Base-by-base conservation (phyloP, 768 basidiomycete genomes). In the Melanogaster broomeanus region DNA sequence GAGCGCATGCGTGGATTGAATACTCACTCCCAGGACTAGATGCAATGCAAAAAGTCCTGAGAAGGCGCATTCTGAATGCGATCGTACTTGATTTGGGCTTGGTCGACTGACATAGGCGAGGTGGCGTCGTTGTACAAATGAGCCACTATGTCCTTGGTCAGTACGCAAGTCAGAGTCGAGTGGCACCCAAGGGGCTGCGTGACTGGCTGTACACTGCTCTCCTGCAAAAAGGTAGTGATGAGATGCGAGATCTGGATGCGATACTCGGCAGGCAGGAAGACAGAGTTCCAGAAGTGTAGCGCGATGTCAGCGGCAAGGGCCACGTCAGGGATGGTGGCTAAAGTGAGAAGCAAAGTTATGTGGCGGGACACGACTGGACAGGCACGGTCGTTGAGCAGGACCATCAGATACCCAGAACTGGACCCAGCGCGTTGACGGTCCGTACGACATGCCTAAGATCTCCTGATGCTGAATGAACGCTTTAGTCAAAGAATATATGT, bases 311-410 rank as follows among this genome's bases (percentile, higher is more conserved):
- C 74, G 6, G 68, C 68, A 19, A 62, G 13, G 2, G 16, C 35
- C 44, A 47, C 16, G 48, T 72, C 63, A 2, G 55, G n/a, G 12
- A 66, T 44, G 24, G 43, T 60, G 3, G 64, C 64, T 4, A 76
- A 61, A 19, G 74, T 65, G 12, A 67, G 60, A 16, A 77, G 65
- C n/a, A 76, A 49, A 2, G 71, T 15, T 16, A 75, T 40, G 45
- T 76, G 76, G 11, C 75, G 69, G 25, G 56, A 46, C 16, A 63
- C 57, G 9, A 72, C 57, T 9, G 37, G 31, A 0, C 57, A 50
- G 13, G 58, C 52, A 24, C 15, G 16, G 49, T 76, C 76, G 54
- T 76, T 77, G 40, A 77, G n/a, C 2, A 74, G n/a, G n/a, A 76
- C 57, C 4, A 53, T 66, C 4, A 73, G 46, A 7, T 64, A 52